Evolutionary conservation across 2,329 filamentous ascomycete genomes (phyloP).

Genomic region (Trichothecium roseum): DNA sequence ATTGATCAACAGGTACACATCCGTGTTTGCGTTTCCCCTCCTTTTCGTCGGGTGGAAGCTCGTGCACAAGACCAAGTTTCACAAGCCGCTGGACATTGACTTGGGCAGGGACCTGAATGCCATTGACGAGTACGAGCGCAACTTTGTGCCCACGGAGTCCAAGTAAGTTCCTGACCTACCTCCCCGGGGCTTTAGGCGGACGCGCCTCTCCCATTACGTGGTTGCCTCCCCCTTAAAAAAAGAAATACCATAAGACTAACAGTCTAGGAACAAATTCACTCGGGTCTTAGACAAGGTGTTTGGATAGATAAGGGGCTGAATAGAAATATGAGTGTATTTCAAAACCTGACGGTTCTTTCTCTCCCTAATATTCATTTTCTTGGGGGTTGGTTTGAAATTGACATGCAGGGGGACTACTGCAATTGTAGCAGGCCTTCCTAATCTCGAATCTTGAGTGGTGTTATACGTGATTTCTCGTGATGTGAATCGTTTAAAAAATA

Average conservation of each 20-base stretch:
- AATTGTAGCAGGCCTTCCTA: too few species aligned
- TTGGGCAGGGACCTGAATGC: conserved; percentile 50
- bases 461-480: too few species aligned
- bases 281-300: conserved; percentile 9
- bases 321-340: too few species aligned
- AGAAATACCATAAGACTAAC: background rate
- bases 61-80: conserved; percentile 49
- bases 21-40: conserved; percentile 60
- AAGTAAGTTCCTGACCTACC: conserved; percentile 27
- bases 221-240: too few species aligned
- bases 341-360: too few species aligned
- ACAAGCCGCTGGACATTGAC: conserved; percentile 50
- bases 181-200: too few species aligned
- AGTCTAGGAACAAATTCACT: conserved; percentile 8
- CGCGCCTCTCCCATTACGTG: too few species aligned
- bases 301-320: conserved; percentile 3
- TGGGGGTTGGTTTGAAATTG: too few species aligned
- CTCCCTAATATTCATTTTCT: background rate
- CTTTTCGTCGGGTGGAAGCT: conserved; percentile 66
- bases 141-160: conserved; percentile 43
- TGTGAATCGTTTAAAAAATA: too few species aligned
- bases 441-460: too few species aligned
- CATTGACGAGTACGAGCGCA: conserved; percentile 57
- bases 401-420: too few species aligned
- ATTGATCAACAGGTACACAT: conserved; percentile 50